These are phyloP conservation scores for Zymoseptoria tritici DNA, from an alignment of 2,329 filamentous ascomycete genomes.

Conservation along the genomic window DNA sequence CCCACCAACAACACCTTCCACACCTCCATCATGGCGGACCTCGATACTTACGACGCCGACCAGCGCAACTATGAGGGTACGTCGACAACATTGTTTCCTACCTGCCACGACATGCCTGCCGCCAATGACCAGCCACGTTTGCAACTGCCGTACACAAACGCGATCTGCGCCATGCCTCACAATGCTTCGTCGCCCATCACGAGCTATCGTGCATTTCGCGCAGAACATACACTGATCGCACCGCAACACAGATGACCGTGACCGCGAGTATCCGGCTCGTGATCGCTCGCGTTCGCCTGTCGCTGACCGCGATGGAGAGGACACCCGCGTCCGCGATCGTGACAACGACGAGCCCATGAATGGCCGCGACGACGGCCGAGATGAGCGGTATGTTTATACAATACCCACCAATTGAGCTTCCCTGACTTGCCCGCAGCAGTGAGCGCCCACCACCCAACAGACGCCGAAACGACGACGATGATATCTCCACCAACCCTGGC, in stretches of 20 bases:
- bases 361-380: constrained; percentile 49
- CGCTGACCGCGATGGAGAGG: constrained; percentile 42
- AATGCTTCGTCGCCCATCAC: background rate
- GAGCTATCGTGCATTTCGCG: background rate
- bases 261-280: constrained; percentile 50
- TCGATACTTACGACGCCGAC: constrained; percentile 59
- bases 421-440: constrained; percentile 27
- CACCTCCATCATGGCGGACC: constrained; percentile 35
- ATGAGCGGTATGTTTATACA: background rate
- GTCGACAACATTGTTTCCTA: constrained; percentile 17
- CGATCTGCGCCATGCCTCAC: background rate
- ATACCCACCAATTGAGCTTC: constrained; percentile 10
- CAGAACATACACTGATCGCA: constrained; percentile 8
- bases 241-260: constrained; percentile 46
- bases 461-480: constrained; percentile 44
- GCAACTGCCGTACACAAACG: background rate
- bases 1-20: constrained; percentile 1
- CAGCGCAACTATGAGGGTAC: constrained; percentile 60
- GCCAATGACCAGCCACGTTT: background rate
- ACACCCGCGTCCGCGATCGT: constrained; percentile 38
- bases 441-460: constrained; percentile 33
- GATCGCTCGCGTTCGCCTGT: constrained; percentile 61
- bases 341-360: constrained; percentile 52
- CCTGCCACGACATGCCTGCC: constrained; percentile 8
- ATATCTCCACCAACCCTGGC: constrained; percentile 81